phyloP scores from a whole-genome alignment of 306 rosid genomes.

The Adenanthera pavonina region DNA sequence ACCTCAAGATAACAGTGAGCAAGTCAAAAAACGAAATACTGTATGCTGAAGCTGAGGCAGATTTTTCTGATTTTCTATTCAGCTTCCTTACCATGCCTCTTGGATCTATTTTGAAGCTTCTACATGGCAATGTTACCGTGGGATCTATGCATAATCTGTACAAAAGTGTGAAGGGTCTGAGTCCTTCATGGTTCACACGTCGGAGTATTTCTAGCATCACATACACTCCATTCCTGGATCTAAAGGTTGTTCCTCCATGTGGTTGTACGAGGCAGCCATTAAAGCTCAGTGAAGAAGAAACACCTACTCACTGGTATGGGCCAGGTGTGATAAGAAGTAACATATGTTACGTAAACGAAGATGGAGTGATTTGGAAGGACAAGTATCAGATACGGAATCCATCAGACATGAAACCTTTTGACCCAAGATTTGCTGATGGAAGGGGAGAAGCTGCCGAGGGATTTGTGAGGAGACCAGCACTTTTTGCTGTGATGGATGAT shows the following conservation, averaged over 20 bases:
- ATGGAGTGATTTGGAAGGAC: constrained; percentile 29
- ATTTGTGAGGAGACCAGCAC: constrained; percentile 43
- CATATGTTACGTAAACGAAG: background rate
- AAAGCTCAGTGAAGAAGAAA: background rate
- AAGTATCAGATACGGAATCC: background rate
- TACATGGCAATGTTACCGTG: background rate
- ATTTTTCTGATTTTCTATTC: constrained; percentile 27
- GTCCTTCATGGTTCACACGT: constrained; percentile 5
- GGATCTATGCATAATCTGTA: constrained; percentile 21
- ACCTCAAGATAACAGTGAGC: background rate
- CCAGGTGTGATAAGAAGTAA: background rate
- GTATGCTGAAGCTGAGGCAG: constrained; percentile 28
- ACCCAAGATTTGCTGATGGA: constrained; percentile 40
- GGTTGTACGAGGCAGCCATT: constrained; percentile 6
- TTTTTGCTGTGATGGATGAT: constrained; percentile 47
- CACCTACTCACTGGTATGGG: background rate
- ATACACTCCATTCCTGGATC: background rate
- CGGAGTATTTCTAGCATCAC: background rate
- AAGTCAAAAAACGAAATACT: constrained; percentile 1
- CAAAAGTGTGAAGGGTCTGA: background rate
- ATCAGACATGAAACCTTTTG: constrained; percentile 23
- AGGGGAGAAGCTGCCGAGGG: constrained; percentile 22
- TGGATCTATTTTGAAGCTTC: constrained; percentile 15
- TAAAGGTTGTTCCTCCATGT: background rate
- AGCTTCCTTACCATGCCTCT: constrained; percentile 33